These are phyloP conservation scores for Trametes villosa DNA, from an alignment of 768 basidiomycete genomes.

Conservation along the genomic window DNA sequence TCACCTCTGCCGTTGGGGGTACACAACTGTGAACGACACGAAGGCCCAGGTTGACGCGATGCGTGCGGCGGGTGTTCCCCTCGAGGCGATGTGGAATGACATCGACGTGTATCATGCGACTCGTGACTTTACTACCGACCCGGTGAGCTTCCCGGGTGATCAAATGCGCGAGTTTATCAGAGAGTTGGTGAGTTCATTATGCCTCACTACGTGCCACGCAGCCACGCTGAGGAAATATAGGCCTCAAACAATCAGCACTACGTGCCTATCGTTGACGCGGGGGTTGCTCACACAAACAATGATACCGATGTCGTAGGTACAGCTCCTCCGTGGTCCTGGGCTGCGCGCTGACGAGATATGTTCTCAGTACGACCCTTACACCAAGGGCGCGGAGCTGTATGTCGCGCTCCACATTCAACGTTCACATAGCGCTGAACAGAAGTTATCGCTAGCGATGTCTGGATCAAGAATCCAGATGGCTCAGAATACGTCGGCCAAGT, in stretches of 20 bases:
- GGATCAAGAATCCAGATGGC: constrained; percentile 76
- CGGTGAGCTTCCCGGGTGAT: constrained; percentile 59
- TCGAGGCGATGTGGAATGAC: constrained; percentile 84
- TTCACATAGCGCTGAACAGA: background rate
- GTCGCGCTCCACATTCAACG: constrained; percentile 19
- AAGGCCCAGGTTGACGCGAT: constrained; percentile 56
- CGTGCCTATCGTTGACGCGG: constrained; percentile 74
- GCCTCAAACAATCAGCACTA: constrained; percentile 54
- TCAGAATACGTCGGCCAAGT: constrained; percentile 74
- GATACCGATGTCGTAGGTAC: constrained; percentile 60
- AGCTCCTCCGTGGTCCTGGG: too few species aligned
- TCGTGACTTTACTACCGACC: constrained; percentile 72
- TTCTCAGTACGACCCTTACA: constrained; percentile 67
- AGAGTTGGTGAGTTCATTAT: constrained; percentile 50
- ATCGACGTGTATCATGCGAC: constrained; percentile 75
- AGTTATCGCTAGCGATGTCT: constrained; percentile 53
- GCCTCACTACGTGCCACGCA: background rate
- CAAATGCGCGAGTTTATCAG: constrained; percentile 57
- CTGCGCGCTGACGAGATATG: background rate
- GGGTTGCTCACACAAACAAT: constrained; percentile 58
- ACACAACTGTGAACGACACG: constrained; percentile 56
- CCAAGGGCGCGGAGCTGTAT: constrained; percentile 59
- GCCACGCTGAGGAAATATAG: constrained; percentile 25
- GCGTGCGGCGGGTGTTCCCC: constrained; percentile 72
- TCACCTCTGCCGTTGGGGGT: constrained; percentile 70